Evolutionary conservation across 2,329 filamentous ascomycete species (phyloP).

Genomic region (Microsporum canis): DNA sequence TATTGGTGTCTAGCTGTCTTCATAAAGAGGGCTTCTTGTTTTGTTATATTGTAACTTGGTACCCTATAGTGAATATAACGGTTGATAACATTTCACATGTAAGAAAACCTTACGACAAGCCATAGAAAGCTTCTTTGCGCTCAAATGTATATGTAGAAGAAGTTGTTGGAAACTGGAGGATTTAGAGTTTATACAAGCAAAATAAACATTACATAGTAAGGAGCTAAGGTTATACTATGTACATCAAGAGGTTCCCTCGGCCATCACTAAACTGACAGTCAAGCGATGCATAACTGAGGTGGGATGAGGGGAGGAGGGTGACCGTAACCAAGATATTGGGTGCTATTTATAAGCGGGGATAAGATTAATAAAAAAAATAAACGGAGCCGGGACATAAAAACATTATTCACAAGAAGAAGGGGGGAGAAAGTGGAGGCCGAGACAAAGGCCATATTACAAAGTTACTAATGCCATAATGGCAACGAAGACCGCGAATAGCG

Average conservation of each 20-base stretch:
- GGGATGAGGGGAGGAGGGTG: neutral
- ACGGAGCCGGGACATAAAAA: neutral
- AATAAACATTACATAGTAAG: too few species aligned
- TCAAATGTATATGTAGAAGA: neutral
- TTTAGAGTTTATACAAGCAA: too few species aligned
- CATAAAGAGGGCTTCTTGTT: neutral
- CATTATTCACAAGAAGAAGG: neutral
- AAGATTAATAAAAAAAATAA: neutral
- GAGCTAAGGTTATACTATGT: neutral
- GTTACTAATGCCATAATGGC: slow-evolving; percentile 36
- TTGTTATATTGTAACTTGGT: neutral
- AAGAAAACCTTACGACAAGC: neutral
- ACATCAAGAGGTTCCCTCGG: neutral
- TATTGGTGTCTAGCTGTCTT: neutral
- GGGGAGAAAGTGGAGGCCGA: neutral
- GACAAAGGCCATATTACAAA: slow-evolving; percentile 24
- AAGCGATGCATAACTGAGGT: neutral
- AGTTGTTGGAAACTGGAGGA: neutral
- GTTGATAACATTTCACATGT: neutral
- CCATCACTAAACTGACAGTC: neutral
- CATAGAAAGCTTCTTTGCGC: neutral
- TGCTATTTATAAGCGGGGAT: neutral
- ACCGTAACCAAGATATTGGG: neutral
- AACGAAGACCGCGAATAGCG: slow-evolving; percentile 38
- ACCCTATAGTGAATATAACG: neutral